These are phyloP conservation scores for Calocera cornea DNA, from an alignment of 768 basidiomycete species.

Conservation along the genomic window DNA sequence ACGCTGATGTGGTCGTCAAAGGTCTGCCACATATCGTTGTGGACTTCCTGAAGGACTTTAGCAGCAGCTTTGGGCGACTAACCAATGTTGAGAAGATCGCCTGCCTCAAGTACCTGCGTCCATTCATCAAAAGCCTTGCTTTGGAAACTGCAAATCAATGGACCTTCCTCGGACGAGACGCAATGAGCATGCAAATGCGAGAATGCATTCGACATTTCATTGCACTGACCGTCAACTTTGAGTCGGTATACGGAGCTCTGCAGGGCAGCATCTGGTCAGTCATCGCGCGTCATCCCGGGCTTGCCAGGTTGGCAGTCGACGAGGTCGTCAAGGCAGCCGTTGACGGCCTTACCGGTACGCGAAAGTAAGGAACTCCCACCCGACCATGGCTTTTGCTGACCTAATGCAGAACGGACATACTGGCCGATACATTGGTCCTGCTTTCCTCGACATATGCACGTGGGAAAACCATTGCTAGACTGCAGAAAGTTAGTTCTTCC, in stretches of 20 bases:
- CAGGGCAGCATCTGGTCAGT: slow-evolving; percentile 70
- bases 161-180: slow-evolving; percentile 28
- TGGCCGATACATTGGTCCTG: slow-evolving; percentile 58
- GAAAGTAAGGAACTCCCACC: slow-evolving; percentile 32
- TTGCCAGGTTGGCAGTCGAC: slow-evolving; percentile 61
- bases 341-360: slow-evolving; percentile 68
- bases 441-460: slow-evolving; percentile 65
- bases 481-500: slow-evolving; percentile 49
- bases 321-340: slow-evolving; percentile 69
- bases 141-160: not conserved
- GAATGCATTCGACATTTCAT: slow-evolving; percentile 71
- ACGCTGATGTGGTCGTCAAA: slow-evolving; percentile 14
- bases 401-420: slow-evolving; percentile 33
- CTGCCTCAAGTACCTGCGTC: slow-evolving; percentile 69
- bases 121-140: slow-evolving; percentile 76
- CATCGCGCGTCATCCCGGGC: slow-evolving; percentile 44
- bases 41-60: slow-evolving; percentile 80
- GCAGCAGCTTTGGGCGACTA: slow-evolving; percentile 37
- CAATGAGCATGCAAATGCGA: slow-evolving; percentile 51
- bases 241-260: slow-evolving; percentile 44
- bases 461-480: slow-evolving; percentile 59
- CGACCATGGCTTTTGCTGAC: not conserved
- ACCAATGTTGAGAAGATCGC: slow-evolving; percentile 40
- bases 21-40: slow-evolving; percentile 56
- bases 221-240: slow-evolving; percentile 55